Conservation (phyloP, 2,329 filamentous ascomycete genomes). For the Zymoseptoria ardabiliae region DNA sequence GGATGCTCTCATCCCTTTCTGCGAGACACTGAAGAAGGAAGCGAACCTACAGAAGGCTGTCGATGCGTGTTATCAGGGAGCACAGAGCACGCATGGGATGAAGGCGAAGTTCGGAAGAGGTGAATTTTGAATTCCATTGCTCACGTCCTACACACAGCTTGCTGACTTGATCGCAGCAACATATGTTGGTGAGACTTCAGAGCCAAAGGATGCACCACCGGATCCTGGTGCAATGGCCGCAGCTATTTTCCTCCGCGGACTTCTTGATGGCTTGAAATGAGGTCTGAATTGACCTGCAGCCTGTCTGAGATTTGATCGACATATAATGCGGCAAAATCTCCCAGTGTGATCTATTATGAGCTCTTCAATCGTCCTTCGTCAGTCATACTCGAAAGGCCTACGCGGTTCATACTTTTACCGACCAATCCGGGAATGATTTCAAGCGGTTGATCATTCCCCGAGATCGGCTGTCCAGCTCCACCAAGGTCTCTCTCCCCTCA, state of each 20-base stretch:
- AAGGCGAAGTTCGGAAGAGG: constrained; percentile 31
- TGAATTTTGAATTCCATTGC: constrained; percentile 6
- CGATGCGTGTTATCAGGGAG: constrained; percentile 26
- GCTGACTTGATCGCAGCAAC: constrained; percentile 18
- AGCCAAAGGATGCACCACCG: constrained; percentile 23
- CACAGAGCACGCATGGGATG: constrained; percentile 30
- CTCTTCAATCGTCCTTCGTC: too few species aligned
- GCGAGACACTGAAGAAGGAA: constrained; percentile 25
- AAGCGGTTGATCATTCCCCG: background rate
- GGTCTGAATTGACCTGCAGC: background rate
- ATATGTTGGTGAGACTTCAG: constrained; percentile 30
- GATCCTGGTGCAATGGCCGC: constrained; percentile 34
- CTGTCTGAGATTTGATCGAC: background rate
- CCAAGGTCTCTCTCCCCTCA: background rate
- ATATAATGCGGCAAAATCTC: background rate
- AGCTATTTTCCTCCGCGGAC: constrained; percentile 29
- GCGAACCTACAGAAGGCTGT: constrained; percentile 25
- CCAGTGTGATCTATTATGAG: background rate
- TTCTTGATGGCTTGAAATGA: constrained; percentile 22
- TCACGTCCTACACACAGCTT: background rate
- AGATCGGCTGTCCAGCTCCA: background rate
- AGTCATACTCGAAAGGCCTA: background rate
- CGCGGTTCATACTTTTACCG: background rate
- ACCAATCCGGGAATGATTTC: background rate
- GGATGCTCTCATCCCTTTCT: constrained; percentile 34